Conservation (phyloP, 495 filamentous ascomycete genomes). For the Talaromyces wortmannii region DNA sequence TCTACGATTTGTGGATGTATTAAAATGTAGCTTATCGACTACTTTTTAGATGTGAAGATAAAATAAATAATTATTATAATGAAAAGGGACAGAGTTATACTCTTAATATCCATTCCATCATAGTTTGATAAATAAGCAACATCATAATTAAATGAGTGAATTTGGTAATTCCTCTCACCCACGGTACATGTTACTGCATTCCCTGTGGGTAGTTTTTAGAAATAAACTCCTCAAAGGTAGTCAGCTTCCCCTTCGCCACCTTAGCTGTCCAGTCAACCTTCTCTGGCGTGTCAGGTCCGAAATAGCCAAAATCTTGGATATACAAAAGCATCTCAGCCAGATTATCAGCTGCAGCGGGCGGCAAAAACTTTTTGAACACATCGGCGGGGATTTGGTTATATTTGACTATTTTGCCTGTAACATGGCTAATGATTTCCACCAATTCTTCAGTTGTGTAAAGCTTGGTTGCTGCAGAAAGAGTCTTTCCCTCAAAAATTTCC, state of each 20-base stretch:
- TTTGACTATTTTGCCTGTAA: conserved; percentile 4
- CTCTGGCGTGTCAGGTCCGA: conserved; percentile 28
- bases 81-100: no score
- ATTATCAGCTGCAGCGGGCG: conserved; percentile 9
- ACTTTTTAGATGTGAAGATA: no score
- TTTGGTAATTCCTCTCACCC: no score
- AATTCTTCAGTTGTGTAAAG: neutral
- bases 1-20: no score
- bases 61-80: no score
- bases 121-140: no score
- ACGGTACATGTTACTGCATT: no score
- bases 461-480: conserved; percentile 1
- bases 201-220: neutral
- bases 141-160: no score
- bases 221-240: conserved; percentile 21
- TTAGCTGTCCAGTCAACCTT: conserved; percentile 31
- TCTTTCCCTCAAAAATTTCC: conserved; percentile 2
- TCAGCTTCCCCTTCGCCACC: conserved; percentile 28
- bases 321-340: conserved; percentile 27
- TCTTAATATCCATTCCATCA: no score
- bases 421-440: neutral
- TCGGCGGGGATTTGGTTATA: conserved; percentile 2
- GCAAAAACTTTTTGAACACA: neutral
- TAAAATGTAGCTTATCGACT: no score
- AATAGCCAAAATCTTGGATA: conserved; percentile 39